Evolutionary conservation across 2,329 filamentous ascomycete species (phyloP), one percentile per base, ranked within the genome.

Genomic region (Diaporthe citrichinensis): DNA sequence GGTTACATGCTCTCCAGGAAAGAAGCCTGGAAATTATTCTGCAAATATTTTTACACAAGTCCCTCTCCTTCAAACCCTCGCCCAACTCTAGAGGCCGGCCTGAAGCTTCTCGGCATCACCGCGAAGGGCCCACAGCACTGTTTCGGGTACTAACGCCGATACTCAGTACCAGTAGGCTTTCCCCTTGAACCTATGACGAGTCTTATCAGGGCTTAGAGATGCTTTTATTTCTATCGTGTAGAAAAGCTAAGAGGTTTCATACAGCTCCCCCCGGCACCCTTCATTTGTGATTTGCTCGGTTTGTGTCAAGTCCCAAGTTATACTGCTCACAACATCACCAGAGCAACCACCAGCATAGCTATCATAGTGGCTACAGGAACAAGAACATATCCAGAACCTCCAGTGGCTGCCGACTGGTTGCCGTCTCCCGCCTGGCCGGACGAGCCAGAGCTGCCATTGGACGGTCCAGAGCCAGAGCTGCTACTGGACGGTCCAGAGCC

Each of bases 241-340:
- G n/a, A n/a, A n/a, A n/a, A n/a, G n/a, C n/a, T n/a, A n/a, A n/a
- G n/a, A n/a, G n/a, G n/a, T n/a, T n/a, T n/a, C n/a, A n/a, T n/a
- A n/a, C n/a, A n/a, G n/a, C n/a, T n/a, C n/a, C n/a, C n/a, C n/a
- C n/a, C n/a, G n/a, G n/a, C n/a, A n/a, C n/a, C n/a, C n/a, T n/a
- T n/a, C n/a, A n/a, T n/a, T n/a, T n/a, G n/a, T n/a, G n/a, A n/a
- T n/a, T n/a, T n/a, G n/a, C n/a, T n/a, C n/a, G n/a, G n/a, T n/a
- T n/a, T n/a, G n/a, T n/a, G n/a, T n/a, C n/a, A n/a, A n/a, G n/a
- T n/a, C n/a, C n/a, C n/a, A n/a, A n/a, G n/a, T n/a, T n/a, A n/a
- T n/a, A n/a, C n/a, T n/a, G n/a, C n/a, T n/a, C 55, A 76, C 55
- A 61, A 20, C 49, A 71, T 23, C 20, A 62, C 5, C 71, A 73